Percentiles rank a stretch among this genome's conserved stretches.
phyloP scores from a whole-genome alignment of 768 basidiomycete species.

The Naganishia vaughanmartiniae region DNA sequence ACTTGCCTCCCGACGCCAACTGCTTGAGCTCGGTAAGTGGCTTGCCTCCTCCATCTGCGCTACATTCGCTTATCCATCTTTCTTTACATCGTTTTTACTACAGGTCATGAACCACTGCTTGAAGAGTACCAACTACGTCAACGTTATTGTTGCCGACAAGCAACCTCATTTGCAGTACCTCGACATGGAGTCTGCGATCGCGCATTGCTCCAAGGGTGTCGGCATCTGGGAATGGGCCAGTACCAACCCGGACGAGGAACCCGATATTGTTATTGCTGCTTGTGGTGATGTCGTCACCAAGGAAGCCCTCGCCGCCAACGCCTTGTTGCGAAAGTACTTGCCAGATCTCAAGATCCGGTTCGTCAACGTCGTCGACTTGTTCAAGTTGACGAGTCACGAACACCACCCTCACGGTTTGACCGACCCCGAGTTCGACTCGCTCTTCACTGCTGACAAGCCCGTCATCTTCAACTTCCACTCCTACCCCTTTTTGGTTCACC shows the following conservation, averaged over 20 bases:
- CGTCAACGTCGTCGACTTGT: conserved; percentile 66
- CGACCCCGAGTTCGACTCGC: conserved; percentile 62
- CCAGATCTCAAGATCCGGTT: conserved; percentile 65
- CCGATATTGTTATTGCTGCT: conserved; percentile 29
- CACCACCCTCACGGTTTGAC: conserved; percentile 68
- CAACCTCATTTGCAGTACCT: conserved; percentile 35
- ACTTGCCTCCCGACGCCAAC: conserved; percentile 78
- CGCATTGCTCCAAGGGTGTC: conserved; percentile 32
- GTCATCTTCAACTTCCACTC: conserved; percentile 80
- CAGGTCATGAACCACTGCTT: conserved; percentile 72
- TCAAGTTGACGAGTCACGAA: conserved; percentile 28
- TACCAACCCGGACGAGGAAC: conserved; percentile 23
- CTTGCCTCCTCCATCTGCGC: not conserved
- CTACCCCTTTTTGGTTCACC: conserved; percentile 56
- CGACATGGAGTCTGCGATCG: conserved; percentile 32
- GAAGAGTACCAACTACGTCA: conserved; percentile 68
- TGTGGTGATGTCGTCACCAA: conserved; percentile 72
- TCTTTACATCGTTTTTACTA: not conserved
- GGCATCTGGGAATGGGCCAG: conserved; percentile 35
- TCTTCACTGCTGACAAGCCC: conserved; percentile 69
- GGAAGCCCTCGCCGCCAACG: conserved; percentile 79
- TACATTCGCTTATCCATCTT: not conserved
- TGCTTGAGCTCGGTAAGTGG: conserved; percentile 62
- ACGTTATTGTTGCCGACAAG: conserved; percentile 34
- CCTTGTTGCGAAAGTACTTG: conserved; percentile 64